Conservation (phyloP, 2,329 filamentous ascomycete genomes). For the Hypoxylon sp. region DNA sequence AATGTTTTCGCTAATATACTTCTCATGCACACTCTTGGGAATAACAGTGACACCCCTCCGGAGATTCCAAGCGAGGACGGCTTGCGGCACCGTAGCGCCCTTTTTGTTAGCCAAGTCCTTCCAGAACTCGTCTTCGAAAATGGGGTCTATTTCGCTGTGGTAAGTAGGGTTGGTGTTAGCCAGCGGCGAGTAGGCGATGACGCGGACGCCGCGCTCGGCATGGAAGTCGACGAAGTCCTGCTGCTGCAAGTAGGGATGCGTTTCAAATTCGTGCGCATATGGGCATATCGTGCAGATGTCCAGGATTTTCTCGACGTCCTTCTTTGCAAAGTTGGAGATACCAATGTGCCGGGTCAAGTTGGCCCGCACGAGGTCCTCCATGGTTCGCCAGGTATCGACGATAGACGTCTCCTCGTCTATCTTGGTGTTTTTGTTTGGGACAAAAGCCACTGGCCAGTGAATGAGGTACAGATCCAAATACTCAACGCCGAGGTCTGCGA, state of each 20-base stretch:
- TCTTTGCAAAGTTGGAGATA: constrained; percentile 66
- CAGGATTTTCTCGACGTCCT: constrained; percentile 51
- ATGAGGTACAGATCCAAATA: constrained; percentile 65
- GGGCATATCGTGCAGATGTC: constrained; percentile 58
- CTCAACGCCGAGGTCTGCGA: constrained; percentile 57
- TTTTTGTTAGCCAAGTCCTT: constrained; percentile 50
- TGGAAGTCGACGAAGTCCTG: constrained; percentile 57
- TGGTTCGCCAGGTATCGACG: constrained; percentile 63
- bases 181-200: constrained; percentile 58
- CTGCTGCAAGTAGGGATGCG: constrained; percentile 62
- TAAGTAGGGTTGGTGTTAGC: constrained; percentile 63
- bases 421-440: constrained; percentile 42
- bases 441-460: constrained; percentile 50
- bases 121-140: constrained; percentile 55
- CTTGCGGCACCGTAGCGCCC: constrained; percentile 54
- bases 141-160: constrained; percentile 40
- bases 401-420: constrained; percentile 45
- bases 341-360: constrained; percentile 66
- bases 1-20: constrained; percentile 56
- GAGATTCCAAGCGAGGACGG: constrained; percentile 58
- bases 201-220: constrained; percentile 52
- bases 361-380: constrained; percentile 62
- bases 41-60: constrained; percentile 58
- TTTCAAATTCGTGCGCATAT: constrained; percentile 66
- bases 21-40: constrained; percentile 57